Evolutionary conservation across 2,329 filamentous ascomycete genomes (phyloP).

Genomic region (Fusarium succisae): DNA sequence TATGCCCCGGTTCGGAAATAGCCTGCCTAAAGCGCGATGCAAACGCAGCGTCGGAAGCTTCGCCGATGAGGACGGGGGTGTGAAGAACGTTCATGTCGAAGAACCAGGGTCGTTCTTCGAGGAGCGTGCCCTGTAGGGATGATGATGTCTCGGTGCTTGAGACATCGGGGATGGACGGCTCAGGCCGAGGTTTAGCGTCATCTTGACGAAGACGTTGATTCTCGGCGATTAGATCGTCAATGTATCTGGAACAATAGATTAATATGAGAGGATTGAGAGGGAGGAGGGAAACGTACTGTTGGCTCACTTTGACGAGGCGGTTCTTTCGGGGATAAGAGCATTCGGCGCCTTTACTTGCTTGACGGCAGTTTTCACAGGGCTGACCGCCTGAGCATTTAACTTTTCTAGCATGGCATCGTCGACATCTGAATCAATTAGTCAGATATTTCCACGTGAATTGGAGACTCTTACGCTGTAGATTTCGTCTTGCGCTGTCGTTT

Average conservation of each 20-base stretch:
- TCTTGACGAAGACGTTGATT: constrained; percentile 43
- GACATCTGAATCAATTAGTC: constrained; percentile 37
- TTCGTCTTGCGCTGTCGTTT: constrained; percentile 39
- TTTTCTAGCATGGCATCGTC: constrained; percentile 47
- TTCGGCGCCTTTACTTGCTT: constrained; percentile 44
- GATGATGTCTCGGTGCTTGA: constrained; percentile 15
- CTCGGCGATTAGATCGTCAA: constrained; percentile 48
- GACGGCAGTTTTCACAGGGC: constrained; percentile 47
- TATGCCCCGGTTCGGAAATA: constrained; percentile 43
- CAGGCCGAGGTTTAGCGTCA: constrained; percentile 21
- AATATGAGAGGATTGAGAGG: neutral
- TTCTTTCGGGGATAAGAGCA: constrained; percentile 48
- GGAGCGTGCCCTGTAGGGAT: constrained; percentile 30
- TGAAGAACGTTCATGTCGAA: constrained; percentile 46
- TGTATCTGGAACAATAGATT: constrained; percentile 39
- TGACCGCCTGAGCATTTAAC: constrained; percentile 48
- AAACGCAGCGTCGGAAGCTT: constrained; percentile 50
- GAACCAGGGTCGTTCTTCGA: constrained; percentile 47
- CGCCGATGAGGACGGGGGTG: constrained; percentile 49
- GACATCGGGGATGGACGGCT: constrained; percentile 20
- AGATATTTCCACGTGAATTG: no score
- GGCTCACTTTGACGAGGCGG: constrained; percentile 46
- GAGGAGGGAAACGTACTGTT: constrained; percentile 34
- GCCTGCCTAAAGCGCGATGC: constrained; percentile 50
- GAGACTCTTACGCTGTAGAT: constrained; percentile 36